These are phyloP conservation scores for Triticum dicoccoides DNA, from an alignment of 176 grass and related monocot genomes.

Conservation along the genomic window DNA sequence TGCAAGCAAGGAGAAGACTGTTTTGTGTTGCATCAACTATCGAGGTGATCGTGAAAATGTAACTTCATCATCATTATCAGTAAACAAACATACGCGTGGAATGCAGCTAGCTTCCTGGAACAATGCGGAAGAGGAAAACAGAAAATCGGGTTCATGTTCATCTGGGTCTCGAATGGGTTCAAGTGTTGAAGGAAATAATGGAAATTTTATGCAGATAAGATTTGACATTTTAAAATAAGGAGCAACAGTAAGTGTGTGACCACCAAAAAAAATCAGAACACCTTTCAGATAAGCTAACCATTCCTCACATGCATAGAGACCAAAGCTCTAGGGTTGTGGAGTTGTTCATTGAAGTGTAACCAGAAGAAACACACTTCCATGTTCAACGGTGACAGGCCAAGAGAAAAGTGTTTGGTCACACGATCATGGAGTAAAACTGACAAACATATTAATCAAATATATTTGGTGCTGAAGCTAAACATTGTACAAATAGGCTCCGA, in stretches of 20 bases:
- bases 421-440: background rate
- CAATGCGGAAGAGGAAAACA: background rate
- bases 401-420: background rate
- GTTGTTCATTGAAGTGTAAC: background rate
- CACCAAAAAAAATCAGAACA: background rate
- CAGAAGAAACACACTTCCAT: constrained; percentile 9
- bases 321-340: background rate
- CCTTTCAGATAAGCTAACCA: background rate
- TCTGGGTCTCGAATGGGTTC: background rate
- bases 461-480: background rate
- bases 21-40: constrained; percentile 20
- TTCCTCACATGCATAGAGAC: background rate
- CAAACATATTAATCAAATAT: constrained; percentile 13
- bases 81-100: background rate
- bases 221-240: background rate
- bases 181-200: background rate
- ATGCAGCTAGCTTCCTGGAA: background rate
- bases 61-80: background rate
- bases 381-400: background rate
- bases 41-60: background rate
- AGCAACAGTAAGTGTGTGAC: background rate
- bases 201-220: background rate
- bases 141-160: background rate
- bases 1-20: constrained; percentile 14
- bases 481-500: background rate